Base-by-base conservation (phyloP, 805 yeast species). In the Candida boleticola region DNA sequence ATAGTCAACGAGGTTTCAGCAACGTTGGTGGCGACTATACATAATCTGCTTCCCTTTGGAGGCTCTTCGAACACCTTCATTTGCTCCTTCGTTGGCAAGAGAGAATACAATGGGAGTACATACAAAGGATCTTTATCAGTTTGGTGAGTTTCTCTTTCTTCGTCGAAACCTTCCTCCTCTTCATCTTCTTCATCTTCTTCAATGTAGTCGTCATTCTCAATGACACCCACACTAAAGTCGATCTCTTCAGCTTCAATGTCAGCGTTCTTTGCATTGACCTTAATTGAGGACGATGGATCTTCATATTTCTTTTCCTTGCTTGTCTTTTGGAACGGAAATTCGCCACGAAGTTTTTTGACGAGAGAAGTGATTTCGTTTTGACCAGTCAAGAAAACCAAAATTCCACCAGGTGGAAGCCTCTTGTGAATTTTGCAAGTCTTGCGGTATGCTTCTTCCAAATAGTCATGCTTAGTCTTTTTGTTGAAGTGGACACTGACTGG, bases 1-100 rank as follows among this genome's bases (percentile, higher is more conserved):
- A 93, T 93, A 0, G 99, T 93, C 58, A 93, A 74, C 1, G 97
- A 89, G 0, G 99, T 93, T 61, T 93, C 99, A 0, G 99, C 99
- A 43, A 93, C 95, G 58, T 93, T 93, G 1, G 99, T 93, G 4
- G 99, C 96, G 25, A 93, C 88, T 30, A 93, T 85, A 70, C 97
- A 89, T 7, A 93, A 62, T 54, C 99, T 74, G 31, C 89, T 76
- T 3, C 95, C 96, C 20, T 69, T 66, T 2, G 99, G 99, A 2
- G 97, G 95, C 0, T 73, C 70, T 43, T 86, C 78, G 58, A 93
- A 93, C 2, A 93, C 95, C 57, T 82, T 86, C 89, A 93, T 82
- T 66, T 93, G 99, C 55, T 93, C 96, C 36, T 78, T 79, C 0
- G 98, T 89, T n/a, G 99, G 96, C 29, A 93, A 70, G 36, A 93